Base-by-base conservation (phyloP, 78 protist genomes). In the Polysphondylium violaceum region DNA sequence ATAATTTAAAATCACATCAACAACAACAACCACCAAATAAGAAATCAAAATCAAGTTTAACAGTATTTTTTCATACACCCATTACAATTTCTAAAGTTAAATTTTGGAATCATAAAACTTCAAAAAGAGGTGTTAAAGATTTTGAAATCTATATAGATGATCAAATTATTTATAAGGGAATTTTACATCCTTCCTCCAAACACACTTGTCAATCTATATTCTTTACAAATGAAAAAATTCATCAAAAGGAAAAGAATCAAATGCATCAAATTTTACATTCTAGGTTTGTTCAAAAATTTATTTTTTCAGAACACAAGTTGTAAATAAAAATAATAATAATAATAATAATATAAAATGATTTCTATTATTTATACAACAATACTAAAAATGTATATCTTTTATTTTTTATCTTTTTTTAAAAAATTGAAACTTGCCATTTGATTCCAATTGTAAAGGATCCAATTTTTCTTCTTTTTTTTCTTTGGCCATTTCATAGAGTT, bases 61-160 rank as follows among this genome's bases (percentile, higher is more conserved):
- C 63, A 38, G 21, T 19, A 86, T 16, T 86, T 51, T 58, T 86
- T 44, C 76, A 88, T 35, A 21, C 44, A n/a, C 96, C 96, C 16
- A 69, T 89, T 6, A 38, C 72, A 14, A 12, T 94, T 16, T n/a
- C 68, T 43, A 76, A 47, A 63, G 5, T 93, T 38, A 76, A 36
- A 40, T 17, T 95, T n/a, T 95, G 95, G 96, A 95, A 95, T 75
- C 93, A 14, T 50, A 83, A 86, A 36, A 85, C 83, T 8, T 87
- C 91, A 7, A 0, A 36, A 2, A 61, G 94, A 38, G 96, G 94
- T n/a, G 91, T 85, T 7, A 33, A 65, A 21, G 89, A 92, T 12
- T 65, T 83, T 50, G 86, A 35, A 31, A 27, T 89, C 4, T 77
- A 71, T 67, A 6, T 74, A 11, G 94, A 89, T 63, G 94, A 89